A percentile compares a stretch with the other conserved stretches of the same genome.
phyloP scores from a whole-genome alignment of 163 green algal species.

The Chlorella variabilis region DNA sequence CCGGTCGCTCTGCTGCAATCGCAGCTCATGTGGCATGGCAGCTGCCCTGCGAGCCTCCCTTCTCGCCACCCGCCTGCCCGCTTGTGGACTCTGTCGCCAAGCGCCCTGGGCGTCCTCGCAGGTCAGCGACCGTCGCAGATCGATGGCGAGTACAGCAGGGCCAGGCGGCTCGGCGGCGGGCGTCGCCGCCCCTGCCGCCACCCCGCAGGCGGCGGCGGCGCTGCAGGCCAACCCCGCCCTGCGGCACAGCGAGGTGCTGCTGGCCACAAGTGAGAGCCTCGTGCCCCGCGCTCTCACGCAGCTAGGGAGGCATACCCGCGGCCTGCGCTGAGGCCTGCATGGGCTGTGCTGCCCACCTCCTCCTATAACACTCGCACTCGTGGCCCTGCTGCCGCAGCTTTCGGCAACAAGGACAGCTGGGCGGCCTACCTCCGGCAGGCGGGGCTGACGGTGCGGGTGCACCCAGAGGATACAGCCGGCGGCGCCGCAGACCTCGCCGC shows the following conservation, averaged over 20 bases:
- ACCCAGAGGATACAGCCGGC: conserved; percentile 15
- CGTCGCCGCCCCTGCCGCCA: neutral
- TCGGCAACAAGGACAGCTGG: conserved; percentile 33
- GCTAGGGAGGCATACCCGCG: neutral
- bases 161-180: neutral
- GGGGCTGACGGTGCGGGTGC: conserved; percentile 30
- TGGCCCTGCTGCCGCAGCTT: conserved; percentile 21
- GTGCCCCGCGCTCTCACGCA: neutral
- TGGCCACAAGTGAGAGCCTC: conserved; percentile 34
- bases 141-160: neutral
- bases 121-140: too few species aligned
- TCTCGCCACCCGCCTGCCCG: neutral
- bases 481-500: neutral
- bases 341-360: too few species aligned
- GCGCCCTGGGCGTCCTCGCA: too few species aligned
- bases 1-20: too few species aligned
- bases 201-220: neutral
- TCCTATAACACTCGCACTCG: too few species aligned
- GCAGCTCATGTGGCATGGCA: neutral
- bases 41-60: neutral
- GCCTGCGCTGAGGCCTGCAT: too few species aligned
- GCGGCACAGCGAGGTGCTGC: conserved; percentile 44
- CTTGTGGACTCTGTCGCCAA: too few species aligned
- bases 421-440: conserved; percentile 5
- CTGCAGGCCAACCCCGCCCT: conserved; percentile 10